phyloP scores from a whole-genome alignment of 208 protist genomes.

The Phytomonas francai region DNA sequence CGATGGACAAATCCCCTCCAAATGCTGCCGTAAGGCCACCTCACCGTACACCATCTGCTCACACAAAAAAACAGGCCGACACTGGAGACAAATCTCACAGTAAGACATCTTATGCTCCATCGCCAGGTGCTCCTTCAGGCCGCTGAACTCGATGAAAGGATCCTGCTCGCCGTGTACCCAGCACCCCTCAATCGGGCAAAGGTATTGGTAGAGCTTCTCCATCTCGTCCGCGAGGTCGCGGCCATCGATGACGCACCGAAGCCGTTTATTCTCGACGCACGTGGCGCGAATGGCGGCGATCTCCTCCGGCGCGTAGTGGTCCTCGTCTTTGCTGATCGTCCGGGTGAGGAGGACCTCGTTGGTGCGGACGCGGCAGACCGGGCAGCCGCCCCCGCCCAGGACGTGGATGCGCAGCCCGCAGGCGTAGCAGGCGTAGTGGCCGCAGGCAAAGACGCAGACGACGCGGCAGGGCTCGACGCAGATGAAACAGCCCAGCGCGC shows the following conservation, averaged over 20 bases:
- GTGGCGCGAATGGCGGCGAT: conserved; percentile 24
- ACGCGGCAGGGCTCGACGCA: conserved; percentile 62
- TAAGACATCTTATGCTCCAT: conserved; percentile 60
- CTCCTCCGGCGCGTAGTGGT: conserved; percentile 55
- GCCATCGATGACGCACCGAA: conserved; percentile 57
- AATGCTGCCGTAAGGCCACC: conserved; percentile 41
- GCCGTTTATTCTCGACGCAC: conserved; percentile 23
- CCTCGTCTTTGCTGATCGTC: conserved; percentile 25
- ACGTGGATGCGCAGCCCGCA: conserved; percentile 79
- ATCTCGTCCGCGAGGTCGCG: conserved; percentile 39
- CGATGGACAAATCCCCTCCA: conserved; percentile 40
- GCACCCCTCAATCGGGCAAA: conserved; percentile 65
- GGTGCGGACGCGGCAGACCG: conserved; percentile 53
- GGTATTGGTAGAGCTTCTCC: conserved; percentile 56
- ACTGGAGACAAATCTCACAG: conserved; percentile 67
- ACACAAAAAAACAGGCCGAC: conserved; percentile 71
- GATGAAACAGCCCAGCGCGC: conserved; percentile 71
- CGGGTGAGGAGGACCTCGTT: conserved; percentile 45
- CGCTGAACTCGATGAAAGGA: conserved; percentile 48
- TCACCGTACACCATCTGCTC: conserved; percentile 71
- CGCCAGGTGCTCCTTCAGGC: conserved; percentile 63
- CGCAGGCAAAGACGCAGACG: conserved; percentile 70
- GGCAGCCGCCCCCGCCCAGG: conserved; percentile 42
- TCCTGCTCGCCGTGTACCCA: conserved; percentile 64
- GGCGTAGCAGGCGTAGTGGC: conserved; percentile 75